Percentiles rank a stretch among this genome's conserved stretches.
These are phyloP conservation scores for Sordariomycetes sp. DNA, from an alignment of 2,329 filamentous ascomycete species.

Conservation along the genomic window DNA sequence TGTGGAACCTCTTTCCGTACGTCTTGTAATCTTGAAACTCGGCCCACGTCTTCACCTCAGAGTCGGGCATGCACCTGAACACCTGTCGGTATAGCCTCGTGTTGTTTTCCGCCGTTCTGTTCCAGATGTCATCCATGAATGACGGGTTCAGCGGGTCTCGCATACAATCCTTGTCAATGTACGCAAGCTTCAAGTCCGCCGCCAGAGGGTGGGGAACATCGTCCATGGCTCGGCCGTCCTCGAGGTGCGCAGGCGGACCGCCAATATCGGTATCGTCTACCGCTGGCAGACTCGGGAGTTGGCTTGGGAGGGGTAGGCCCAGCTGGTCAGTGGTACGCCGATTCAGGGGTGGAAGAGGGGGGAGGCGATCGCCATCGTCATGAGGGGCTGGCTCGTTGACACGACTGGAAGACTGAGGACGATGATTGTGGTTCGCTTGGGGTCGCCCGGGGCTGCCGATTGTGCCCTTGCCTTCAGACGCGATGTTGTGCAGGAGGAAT, in stretches of 20 bases:
- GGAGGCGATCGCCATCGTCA: conserved; percentile 25
- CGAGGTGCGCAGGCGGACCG: conserved; percentile 49
- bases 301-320: conserved; percentile 53
- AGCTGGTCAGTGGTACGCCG: conserved; percentile 53
- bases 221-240: conserved; percentile 32
- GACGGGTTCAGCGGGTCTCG: conserved; percentile 68
- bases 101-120: conserved; percentile 79
- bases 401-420: background rate
- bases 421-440: conserved; percentile 17
- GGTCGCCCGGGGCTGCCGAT: conserved; percentile 34
- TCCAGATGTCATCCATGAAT: conserved; percentile 86
- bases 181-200: conserved; percentile 58
- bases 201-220: conserved; percentile 37
- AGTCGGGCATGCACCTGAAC: conserved; percentile 95
- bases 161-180: conserved; percentile 87
- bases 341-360: conserved; percentile 42
- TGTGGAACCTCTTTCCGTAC: conserved; percentile 67
- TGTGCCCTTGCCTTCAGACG: conserved; percentile 50
- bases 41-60: conserved; percentile 82
- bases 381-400: background rate
- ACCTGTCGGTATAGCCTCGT: conserved; percentile 88
- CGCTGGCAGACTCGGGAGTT: conserved; percentile 56
- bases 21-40: conserved; percentile 77
- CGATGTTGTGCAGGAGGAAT: conserved; percentile 51
- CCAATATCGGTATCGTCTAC: conserved; percentile 74